Base-by-base conservation (phyloP, 2,329 filamentous ascomycete genomes). In the Metarhizium anisopliae region DNA sequence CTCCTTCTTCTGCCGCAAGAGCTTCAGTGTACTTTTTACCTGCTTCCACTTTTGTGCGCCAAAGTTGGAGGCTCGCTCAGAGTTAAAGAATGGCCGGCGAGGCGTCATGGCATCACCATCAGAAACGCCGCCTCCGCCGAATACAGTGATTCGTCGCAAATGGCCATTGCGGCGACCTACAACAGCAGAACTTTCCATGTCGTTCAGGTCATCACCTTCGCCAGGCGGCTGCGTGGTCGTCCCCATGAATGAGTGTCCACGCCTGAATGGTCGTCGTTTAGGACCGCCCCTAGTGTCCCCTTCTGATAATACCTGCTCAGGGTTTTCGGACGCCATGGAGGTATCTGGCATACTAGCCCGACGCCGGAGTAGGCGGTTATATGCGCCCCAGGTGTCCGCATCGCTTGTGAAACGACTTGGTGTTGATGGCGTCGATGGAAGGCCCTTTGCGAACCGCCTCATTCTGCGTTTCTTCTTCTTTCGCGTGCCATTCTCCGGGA, bases 21-120 rank as follows among this genome's bases (percentile, higher is more conserved):
- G 74, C 67, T 90, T 92, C 51, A 97, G 73, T 0, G 91, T 92
- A 61, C 90, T 90, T 73, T 96, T 97, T 65, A 99, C 82, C 67
- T 95, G 89, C 60, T 86, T 86, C 94, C 94, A 99, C 74, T 89
- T 90, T 64, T 93, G 88, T 18, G 84, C 90, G 64, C 83, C 83
- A 65, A 87, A 85, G 16, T 86, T 90, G 2, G 86, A 83, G 29
- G 87, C 84, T 62, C 87, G 79, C 60, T 91, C 87, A 32, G 81
- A 73, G 18, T 75, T 75, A 62, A 89, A 80, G 63, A 83, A 80
- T 6, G 81, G 77, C 20, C 82, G 72, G 60, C 74, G 75, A 3
- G 81, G 79, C 7, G 77, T 78, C 55, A 83, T 76, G 14, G 79
- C 78, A 61, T 86, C 80, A 20, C 81, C 79, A 57, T 87, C 84